phyloP scores from a whole-genome alignment of 164 flowering plant genomes.

The Berberis thunbergii region DNA sequence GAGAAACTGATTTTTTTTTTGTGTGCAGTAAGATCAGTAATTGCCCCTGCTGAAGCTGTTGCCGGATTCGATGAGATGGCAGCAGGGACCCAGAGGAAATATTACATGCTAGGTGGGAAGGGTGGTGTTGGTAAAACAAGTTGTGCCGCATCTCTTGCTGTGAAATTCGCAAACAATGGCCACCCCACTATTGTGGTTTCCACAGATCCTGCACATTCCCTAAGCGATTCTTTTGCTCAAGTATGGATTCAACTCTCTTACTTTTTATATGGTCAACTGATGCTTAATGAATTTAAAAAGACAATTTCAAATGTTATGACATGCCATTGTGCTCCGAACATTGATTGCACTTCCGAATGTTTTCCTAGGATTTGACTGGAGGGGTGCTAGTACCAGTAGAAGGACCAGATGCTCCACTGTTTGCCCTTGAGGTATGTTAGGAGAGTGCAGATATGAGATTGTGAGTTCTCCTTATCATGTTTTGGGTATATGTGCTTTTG shows the following conservation, averaged over 20 bases:
- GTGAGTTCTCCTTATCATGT: no score
- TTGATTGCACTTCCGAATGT: background rate
- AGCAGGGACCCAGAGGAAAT: conserved; percentile 57
- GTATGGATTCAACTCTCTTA: conserved; percentile 15
- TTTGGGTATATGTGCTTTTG: no score
- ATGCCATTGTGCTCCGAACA: background rate
- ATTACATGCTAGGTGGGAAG: conserved; percentile 91
- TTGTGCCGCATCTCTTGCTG: conserved; percentile 95
- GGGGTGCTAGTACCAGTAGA: conserved; percentile 82
- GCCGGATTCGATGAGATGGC: conserved; percentile 79
- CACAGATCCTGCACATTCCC: conserved; percentile 97
- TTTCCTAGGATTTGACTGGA: conserved; percentile 75
- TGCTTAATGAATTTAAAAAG: background rate
- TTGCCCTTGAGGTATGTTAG: conserved; percentile 81
- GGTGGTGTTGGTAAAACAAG: conserved; percentile 99
- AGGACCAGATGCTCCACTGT: conserved; percentile 74
- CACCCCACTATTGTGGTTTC: conserved; percentile 91
- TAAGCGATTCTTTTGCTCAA: conserved; percentile 98
- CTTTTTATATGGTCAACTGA: background rate
- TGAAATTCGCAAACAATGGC: conserved; percentile 79
- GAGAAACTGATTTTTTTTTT: background rate
- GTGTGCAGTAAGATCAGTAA: conserved; percentile 66
- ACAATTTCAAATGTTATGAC: background rate
- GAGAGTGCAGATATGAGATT: background rate
- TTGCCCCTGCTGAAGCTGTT: conserved; percentile 55